phyloP scores from a whole-genome alignment of 306 rosid genomes.

The Sechiopsis laciniata region DNA sequence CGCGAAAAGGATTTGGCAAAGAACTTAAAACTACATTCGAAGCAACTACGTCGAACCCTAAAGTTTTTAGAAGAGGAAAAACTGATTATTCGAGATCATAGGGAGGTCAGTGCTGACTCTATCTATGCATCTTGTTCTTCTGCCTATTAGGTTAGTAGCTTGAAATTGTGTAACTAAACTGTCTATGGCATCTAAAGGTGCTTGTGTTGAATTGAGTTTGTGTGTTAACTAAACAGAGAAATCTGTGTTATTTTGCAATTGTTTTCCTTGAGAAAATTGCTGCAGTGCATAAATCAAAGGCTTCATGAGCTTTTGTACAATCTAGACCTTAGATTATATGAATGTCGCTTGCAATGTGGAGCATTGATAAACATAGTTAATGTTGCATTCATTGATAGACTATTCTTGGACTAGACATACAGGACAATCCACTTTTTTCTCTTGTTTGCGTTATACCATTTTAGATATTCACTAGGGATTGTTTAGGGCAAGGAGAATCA shows the following conservation, averaged over 20 bases:
- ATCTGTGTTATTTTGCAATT: too few species aligned
- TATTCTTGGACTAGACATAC: background rate
- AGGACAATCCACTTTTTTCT: background rate
- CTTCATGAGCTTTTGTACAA: background rate
- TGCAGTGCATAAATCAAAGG: background rate
- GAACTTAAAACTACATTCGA: slow-evolving; percentile 82
- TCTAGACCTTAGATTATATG: background rate
- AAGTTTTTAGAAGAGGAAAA: slow-evolving; percentile 91
- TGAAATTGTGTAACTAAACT: background rate
- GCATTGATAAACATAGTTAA: background rate
- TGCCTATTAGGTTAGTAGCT: slow-evolving; percentile 20
- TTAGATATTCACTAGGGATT: background rate
- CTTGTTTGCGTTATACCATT: background rate
- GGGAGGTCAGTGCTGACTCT: slow-evolving; percentile 53
- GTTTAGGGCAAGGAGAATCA: too few species aligned
- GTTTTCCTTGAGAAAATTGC: background rate
- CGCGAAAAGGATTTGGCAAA: slow-evolving; percentile 95
- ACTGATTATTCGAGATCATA: slow-evolving; percentile 38
- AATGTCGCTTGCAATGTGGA: background rate
- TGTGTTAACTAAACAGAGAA: background rate
- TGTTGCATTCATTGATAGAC: background rate
- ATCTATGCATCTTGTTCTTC: slow-evolving; percentile 17
- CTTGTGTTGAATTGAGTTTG: slow-evolving; percentile 3
- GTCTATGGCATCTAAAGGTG: background rate
- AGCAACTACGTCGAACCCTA: slow-evolving; percentile 82